phyloP scores from a whole-genome alignment of 1,284 basidiomycete species.

The Sparassis latifolia region DNA sequence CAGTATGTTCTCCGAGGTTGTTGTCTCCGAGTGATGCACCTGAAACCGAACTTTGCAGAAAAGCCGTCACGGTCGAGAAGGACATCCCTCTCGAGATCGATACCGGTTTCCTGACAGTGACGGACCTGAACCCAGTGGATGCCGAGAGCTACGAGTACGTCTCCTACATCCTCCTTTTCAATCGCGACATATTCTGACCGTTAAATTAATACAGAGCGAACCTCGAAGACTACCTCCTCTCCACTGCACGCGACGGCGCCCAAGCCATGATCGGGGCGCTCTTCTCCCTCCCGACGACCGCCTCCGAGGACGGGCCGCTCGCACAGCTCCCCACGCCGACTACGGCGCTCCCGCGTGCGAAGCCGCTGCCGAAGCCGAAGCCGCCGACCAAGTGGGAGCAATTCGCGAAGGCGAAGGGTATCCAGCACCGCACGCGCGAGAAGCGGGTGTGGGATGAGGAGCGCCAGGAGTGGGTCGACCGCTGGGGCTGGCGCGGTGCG shows the following conservation, averaged over 20 bases:
- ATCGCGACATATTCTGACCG: background rate
- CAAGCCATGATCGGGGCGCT: constrained; percentile 79
- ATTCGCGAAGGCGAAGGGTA: constrained; percentile 94
- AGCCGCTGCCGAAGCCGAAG: constrained; percentile 90
- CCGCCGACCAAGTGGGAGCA: constrained; percentile 95
- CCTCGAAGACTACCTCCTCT: constrained; percentile 75
- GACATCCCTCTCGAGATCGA: constrained; percentile 81
- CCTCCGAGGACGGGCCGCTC: constrained; percentile 79
- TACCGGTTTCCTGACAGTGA: constrained; percentile 77
- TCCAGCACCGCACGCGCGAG: constrained; percentile 76
- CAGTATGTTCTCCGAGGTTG: constrained; percentile 33
- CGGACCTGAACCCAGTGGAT: constrained; percentile 85
- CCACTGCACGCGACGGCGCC: constrained; percentile 80
- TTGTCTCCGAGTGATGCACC: background rate
- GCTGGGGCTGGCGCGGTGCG: constrained; percentile 90
- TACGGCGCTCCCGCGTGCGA: constrained; percentile 81
- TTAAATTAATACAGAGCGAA: constrained; percentile 44
- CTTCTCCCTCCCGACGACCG: constrained; percentile 76
- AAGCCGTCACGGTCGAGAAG: constrained; percentile 67
- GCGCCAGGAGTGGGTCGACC: constrained; percentile 85
- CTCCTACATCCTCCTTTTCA: background rate
- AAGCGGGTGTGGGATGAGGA: constrained; percentile 94
- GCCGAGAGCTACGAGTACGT: constrained; percentile 71
- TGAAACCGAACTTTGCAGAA: constrained; percentile 33
- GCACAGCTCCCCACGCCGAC: constrained; percentile 76